These are phyloP conservation scores for Magnolia kwangsiensis DNA, from an alignment of 164 flowering plant species.

Conservation along the genomic window DNA sequence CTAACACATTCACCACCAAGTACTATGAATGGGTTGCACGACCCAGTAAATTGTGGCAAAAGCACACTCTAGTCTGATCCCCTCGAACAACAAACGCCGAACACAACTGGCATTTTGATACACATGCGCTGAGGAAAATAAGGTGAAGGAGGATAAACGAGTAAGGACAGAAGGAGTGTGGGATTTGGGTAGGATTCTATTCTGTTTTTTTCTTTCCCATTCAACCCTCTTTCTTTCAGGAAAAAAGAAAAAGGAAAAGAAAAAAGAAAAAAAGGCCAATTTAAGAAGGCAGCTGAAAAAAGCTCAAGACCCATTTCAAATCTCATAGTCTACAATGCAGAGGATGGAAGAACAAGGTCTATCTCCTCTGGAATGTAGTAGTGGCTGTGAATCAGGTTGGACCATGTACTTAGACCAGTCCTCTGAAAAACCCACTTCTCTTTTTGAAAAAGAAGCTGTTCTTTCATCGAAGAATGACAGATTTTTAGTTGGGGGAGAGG, in stretches of 20 bases:
- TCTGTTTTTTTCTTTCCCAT: background rate
- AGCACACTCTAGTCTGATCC: background rate
- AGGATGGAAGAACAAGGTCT: conserved; percentile 34
- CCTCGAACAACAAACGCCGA: conserved; percentile 1
- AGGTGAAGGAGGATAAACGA: background rate
- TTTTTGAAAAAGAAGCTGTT: conserved; percentile 9
- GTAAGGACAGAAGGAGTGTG: conserved; percentile 12
- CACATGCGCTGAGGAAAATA: conserved; percentile 7
- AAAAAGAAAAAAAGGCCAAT: background rate
- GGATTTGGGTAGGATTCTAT: conserved; percentile 12
- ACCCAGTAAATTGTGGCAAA: background rate
- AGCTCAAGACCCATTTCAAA: background rate
- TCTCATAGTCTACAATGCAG: background rate
- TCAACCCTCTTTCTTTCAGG: background rate
- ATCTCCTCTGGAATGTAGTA: conserved; percentile 42
- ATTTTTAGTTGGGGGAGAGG: conserved; percentile 5
- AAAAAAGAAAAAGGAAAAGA: background rate
- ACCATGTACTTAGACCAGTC: conserved; percentile 70
- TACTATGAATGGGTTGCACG: background rate
- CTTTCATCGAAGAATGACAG: conserved; percentile 1
- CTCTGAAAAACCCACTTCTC: conserved; percentile 12
- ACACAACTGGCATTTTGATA: conserved; percentile 14
- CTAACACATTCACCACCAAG: no score
- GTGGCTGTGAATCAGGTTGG: conserved; percentile 91
- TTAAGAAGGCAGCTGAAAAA: background rate